phyloP scores from a whole-genome alignment of 257 asterid species.

The Gynochthodes officinalis region DNA sequence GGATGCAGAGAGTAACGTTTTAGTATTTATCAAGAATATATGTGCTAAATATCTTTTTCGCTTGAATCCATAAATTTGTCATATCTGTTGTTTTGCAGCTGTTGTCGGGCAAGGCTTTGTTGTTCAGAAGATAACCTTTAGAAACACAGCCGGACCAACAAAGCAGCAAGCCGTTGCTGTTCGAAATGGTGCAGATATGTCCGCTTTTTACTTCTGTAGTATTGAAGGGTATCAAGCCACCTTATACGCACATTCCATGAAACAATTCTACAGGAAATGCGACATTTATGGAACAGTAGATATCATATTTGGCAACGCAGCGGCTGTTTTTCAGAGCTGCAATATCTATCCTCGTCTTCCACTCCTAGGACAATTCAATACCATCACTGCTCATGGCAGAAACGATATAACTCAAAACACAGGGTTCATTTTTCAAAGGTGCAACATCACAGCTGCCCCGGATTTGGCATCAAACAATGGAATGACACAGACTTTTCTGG shows the following conservation, averaged over 20 bases:
- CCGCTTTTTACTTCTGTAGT: constrained; percentile 18
- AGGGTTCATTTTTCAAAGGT: constrained; percentile 52
- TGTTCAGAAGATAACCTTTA: constrained; percentile 18
- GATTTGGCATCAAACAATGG: constrained; percentile 34
- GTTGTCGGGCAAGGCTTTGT: constrained; percentile 18
- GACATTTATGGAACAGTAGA: constrained; percentile 25
- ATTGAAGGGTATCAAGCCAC: constrained; percentile 27
- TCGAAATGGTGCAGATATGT: constrained; percentile 20
- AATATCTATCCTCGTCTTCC: constrained; percentile 14
- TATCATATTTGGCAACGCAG: constrained; percentile 25
- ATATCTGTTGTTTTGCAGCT: no score
- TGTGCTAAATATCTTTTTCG: background rate
- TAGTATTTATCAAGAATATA: no score
- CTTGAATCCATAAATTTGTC: no score
- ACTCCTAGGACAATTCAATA: constrained; percentile 7
- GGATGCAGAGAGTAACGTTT: no score
- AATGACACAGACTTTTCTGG: constrained; percentile 37
- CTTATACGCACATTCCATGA: constrained; percentile 13
- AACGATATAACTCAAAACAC: constrained; percentile 67
- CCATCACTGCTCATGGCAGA: constrained; percentile 53
- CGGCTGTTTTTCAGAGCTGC: constrained; percentile 16
- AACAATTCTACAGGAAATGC: constrained; percentile 24
- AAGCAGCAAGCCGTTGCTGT: constrained; percentile 29
- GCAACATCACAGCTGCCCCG: constrained; percentile 38
- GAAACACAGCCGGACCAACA: constrained; percentile 18